Evolutionary conservation across 106 monocot genomes (phyloP), one percentile per base, ranked within the genome.

Genomic region (Apostasia shenzhenica): DNA sequence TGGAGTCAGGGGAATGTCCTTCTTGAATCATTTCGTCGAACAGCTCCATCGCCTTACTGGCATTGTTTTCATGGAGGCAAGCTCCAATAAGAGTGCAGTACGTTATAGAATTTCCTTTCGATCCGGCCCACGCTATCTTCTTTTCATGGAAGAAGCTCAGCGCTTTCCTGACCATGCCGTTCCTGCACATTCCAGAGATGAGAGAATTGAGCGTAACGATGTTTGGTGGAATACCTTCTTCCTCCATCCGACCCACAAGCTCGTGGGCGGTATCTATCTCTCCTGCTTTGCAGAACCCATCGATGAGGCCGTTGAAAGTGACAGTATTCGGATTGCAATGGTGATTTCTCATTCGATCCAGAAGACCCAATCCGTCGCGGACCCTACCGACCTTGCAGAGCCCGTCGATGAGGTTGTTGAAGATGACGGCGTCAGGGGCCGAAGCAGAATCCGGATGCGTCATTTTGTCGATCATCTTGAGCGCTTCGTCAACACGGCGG

Each of bases 41-140:
- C 76, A 89, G 72, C 41, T 84, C 74, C 83, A 82, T 81, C 9
- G 89, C 91, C 74, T 63, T 89, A 45, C 48, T 56, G 44, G 89
- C 63, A 70, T 95, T 91, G 61, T 86, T 82, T 11, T 72, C 67
- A 40, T 84, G 86, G 41, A 88, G 91, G 57, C 88, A 91, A 59
- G 82, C 88, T 14, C 86, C 79, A 14, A 95, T 81, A 12, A 95
- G 61, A 63, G 58, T 86, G 70, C 77, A 81, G 54, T 89, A 91
- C 8, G 82, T 89, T 6, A 76, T 67, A 6, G 72, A 74, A 77
- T 91, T 84, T 39, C 77, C 88, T 59, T 58, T 81, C 8, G 80
- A 77, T 43, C 72, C 70, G 9, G 52, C 51, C 76, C 80, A 82
- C 6, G 45, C 41, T 8, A 40, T 7, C 54, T 45, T 63, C 61